Evolutionary conservation across 306 rosid species (phyloP).

Genomic region (Citrullus mucosospermus): DNA sequence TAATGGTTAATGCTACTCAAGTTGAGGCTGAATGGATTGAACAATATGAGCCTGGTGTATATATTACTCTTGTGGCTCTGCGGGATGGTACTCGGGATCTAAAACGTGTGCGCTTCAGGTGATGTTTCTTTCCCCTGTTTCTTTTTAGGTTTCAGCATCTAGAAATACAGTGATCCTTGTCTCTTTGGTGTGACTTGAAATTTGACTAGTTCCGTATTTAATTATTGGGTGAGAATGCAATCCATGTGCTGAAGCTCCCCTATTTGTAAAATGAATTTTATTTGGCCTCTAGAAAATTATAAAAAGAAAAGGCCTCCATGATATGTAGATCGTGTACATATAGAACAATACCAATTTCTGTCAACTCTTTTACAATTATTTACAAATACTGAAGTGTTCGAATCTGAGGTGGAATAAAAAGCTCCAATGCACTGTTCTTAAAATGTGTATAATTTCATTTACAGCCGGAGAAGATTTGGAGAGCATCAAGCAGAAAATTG

Average conservation of each 20-base stretch:
- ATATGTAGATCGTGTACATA: neutral
- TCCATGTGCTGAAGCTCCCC: conserved; percentile 7
- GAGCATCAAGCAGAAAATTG: conserved; percentile 97
- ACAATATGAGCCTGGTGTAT: conserved; percentile 95
- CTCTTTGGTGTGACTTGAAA: neutral
- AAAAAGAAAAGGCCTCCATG: neutral
- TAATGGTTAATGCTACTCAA: conserved; percentile 27
- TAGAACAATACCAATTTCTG: neutral
- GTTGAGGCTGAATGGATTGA: conserved; percentile 95
- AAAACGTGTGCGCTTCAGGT: conserved; percentile 98
- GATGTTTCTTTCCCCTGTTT: conserved; percentile 8
- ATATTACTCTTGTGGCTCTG: conserved; percentile 87
- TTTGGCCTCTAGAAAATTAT: neutral
- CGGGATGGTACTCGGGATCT: conserved; percentile 82
- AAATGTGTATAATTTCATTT: conserved; percentile 11
- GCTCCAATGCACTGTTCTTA: neutral
- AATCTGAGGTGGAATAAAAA: neutral
- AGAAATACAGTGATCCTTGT: conserved; percentile 1
- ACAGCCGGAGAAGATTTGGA: conserved; percentile 96
- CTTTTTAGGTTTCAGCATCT: neutral
- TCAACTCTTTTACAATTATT: neutral
- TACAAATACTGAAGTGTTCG: neutral
- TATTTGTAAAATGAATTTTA: neutral
- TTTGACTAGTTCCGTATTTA: neutral
- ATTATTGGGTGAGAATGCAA: neutral